phyloP scores from a whole-genome alignment of 306 rosid genomes.

The Quercus rubra region DNA sequence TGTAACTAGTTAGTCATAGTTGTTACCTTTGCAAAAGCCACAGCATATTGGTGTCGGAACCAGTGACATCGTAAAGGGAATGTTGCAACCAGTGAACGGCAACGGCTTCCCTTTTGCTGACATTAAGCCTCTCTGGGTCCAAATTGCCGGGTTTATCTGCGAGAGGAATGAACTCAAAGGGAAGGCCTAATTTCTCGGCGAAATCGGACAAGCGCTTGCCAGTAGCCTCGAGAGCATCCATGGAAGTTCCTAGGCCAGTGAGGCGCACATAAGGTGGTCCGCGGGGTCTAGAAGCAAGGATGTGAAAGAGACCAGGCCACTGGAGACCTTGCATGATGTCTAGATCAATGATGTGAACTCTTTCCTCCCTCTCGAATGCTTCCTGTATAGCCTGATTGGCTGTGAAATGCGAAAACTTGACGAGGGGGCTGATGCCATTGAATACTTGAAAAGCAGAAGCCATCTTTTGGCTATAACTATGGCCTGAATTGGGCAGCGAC shows the following conservation, averaged over 20 bases:
- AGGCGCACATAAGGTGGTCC: slow-evolving; percentile 90
- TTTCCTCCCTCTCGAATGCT: slow-evolving; percentile 86
- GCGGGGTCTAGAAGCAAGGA: slow-evolving; percentile 84
- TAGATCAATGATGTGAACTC: slow-evolving; percentile 90
- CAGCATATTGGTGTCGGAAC: slow-evolving; percentile 81
- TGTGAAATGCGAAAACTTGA: slow-evolving; percentile 95
- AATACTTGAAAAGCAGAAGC: slow-evolving; percentile 96
- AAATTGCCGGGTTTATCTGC: slow-evolving; percentile 86
- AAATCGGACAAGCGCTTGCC: slow-evolving; percentile 86
- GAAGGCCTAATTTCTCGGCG: slow-evolving; percentile 82
- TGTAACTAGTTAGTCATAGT: background rate
- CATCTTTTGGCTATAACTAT: slow-evolving; percentile 62
- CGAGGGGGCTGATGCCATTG: slow-evolving; percentile 93
- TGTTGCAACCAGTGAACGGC: slow-evolving; percentile 99
- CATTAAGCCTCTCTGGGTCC: slow-evolving; percentile 68
- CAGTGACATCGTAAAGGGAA: slow-evolving; percentile 94
- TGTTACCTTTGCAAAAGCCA: slow-evolving; percentile 91
- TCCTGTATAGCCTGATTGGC: slow-evolving; percentile 97
- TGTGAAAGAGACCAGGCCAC: slow-evolving; percentile 97
- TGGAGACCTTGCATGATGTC: slow-evolving; percentile 98
- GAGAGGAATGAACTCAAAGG: slow-evolving; percentile 82
- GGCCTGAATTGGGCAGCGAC: slow-evolving; percentile 44
- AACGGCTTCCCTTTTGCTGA: slow-evolving; percentile 84
- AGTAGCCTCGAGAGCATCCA: slow-evolving; percentile 86
- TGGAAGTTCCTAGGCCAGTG: slow-evolving; percentile 83